Conservation (phyloP, 164 flowering plant genomes). For the Berberis vulgaris region DNA sequence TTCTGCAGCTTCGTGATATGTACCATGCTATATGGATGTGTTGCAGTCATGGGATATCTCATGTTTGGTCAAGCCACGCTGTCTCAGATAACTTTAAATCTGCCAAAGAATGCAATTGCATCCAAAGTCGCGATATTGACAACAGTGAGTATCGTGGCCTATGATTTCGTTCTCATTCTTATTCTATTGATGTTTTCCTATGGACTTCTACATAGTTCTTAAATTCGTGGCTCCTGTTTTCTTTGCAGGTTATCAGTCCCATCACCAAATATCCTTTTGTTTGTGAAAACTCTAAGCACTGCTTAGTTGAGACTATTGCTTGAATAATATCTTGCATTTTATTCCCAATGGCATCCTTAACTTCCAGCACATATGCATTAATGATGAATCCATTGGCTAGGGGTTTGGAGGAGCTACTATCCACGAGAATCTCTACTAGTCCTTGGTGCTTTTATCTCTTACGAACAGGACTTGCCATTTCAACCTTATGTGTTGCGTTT, state of each 20-base stretch:
- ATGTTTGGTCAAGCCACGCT: slow-evolving; percentile 75
- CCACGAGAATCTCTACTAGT: slow-evolving; percentile 28
- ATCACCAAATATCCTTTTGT: slow-evolving; percentile 83
- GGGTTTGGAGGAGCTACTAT: slow-evolving; percentile 77
- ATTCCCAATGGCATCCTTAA: slow-evolving; percentile 35
- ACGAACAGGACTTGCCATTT: slow-evolving; percentile 62
- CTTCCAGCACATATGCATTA: slow-evolving; percentile 53
- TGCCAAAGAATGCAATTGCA: slow-evolving; percentile 48
- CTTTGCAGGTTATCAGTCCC: slow-evolving; percentile 78
- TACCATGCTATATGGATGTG: slow-evolving; percentile 55
- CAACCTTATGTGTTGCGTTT: slow-evolving; percentile 69
- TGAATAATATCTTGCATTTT: background rate
- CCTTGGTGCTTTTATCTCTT: slow-evolving; percentile 44
- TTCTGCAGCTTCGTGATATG: slow-evolving; percentile 62
- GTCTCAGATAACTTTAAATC: slow-evolving; percentile 82
- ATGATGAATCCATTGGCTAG: slow-evolving; percentile 79
- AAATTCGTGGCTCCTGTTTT: slow-evolving; percentile 1
- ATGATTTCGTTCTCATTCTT: background rate
- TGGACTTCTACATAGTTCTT: background rate
- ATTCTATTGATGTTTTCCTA: background rate
- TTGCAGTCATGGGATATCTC: slow-evolving; percentile 70
- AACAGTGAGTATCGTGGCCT: slow-evolving; percentile 46
- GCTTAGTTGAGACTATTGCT: background rate
- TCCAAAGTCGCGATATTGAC: slow-evolving; percentile 87
- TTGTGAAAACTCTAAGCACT: background rate